Evolutionary conservation across 441 rosid genomes (phyloP).

Genomic region (Gossypium gossypioides): DNA sequence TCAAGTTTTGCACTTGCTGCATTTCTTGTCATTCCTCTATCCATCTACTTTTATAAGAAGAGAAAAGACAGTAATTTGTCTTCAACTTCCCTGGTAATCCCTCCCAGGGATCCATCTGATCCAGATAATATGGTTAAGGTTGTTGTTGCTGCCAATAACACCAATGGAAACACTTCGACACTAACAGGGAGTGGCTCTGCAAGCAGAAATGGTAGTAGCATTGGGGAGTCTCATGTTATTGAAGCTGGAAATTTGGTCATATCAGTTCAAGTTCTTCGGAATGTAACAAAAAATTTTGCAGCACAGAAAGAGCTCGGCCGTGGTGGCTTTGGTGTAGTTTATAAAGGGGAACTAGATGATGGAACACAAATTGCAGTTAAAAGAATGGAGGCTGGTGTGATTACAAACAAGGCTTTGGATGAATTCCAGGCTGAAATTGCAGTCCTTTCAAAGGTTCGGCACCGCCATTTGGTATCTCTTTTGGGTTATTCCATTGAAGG

Average conservation of each 20-base stretch:
- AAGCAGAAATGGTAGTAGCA: slow-evolving; percentile 35
- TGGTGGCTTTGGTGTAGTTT: slow-evolving; percentile 70
- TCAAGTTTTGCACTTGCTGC: slow-evolving; percentile 34
- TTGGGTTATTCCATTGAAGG: slow-evolving; percentile 59
- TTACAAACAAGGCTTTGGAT: slow-evolving; percentile 44
- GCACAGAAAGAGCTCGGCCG: slow-evolving; percentile 61
- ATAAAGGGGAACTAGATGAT: slow-evolving; percentile 54
- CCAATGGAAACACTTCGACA: slow-evolving; percentile 36
- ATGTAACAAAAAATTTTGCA: slow-evolving; percentile 52
- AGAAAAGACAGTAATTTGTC: slow-evolving; percentile 21
- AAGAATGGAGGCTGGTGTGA: slow-evolving; percentile 62
- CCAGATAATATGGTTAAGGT: slow-evolving; percentile 42
- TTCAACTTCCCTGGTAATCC: slow-evolving; percentile 50
- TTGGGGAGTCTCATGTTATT: slow-evolving; percentile 47
- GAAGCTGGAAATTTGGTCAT: slow-evolving; percentile 62
- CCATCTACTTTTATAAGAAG: slow-evolving; percentile 38
- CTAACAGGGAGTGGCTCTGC: slow-evolving; percentile 39
- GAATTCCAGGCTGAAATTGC: slow-evolving; percentile 66
- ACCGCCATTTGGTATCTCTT: slow-evolving; percentile 62
- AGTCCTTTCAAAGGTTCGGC: slow-evolving; percentile 63
- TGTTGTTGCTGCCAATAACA: slow-evolving; percentile 47
- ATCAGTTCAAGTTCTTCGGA: slow-evolving; percentile 63
- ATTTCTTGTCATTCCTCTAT: slow-evolving; percentile 35
- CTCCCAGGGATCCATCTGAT: slow-evolving; percentile 58
- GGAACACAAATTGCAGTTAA: slow-evolving; percentile 68